Evolutionary conservation across 2,329 filamentous ascomycete species (phyloP).

Genomic region (Aureobasidium lini): DNA sequence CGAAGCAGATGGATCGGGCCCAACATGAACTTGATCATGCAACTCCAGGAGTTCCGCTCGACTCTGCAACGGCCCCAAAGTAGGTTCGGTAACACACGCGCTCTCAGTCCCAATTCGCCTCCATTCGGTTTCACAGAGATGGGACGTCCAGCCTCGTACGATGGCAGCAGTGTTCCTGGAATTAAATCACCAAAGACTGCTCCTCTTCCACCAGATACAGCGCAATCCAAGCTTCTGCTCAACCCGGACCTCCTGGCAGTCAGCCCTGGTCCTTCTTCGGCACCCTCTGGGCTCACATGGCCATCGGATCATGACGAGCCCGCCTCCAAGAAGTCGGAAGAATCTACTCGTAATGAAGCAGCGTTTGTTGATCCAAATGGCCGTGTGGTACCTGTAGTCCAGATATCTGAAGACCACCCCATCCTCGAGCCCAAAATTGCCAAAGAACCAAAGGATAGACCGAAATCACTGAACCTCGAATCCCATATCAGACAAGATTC

Average conservation of each 20-base stretch:
- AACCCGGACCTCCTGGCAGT: slow-evolving; percentile 23
- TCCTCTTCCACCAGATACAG: slow-evolving; percentile 41
- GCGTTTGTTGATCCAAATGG: slow-evolving; percentile 34
- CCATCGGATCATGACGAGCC: slow-evolving; percentile 25
- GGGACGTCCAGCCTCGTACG: slow-evolving; percentile 17
- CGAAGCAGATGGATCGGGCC: slow-evolving; percentile 84
- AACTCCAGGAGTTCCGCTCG: slow-evolving; percentile 67
- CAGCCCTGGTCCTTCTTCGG: slow-evolving; percentile 57
- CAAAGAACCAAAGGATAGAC: slow-evolving; percentile 13
- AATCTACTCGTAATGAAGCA: slow-evolving; percentile 49
- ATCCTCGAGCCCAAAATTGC: neutral
- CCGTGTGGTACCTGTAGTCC: slow-evolving; percentile 26
- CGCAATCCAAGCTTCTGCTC: neutral
- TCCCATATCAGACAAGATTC: slow-evolving; percentile 12
- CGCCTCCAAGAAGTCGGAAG: neutral
- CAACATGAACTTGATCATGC: slow-evolving; percentile 89
- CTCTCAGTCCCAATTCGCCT: slow-evolving; percentile 27
- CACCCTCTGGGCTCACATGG: slow-evolving; percentile 58
- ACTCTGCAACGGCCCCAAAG: slow-evolving; percentile 31
- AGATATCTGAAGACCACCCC: slow-evolving; percentile 18
- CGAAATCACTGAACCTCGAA: slow-evolving; percentile 14
- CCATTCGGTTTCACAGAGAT: slow-evolving; percentile 27
- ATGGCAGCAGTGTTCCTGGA: neutral
- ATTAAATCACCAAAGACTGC: slow-evolving; percentile 47
- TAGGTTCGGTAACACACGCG: slow-evolving; percentile 23